Conservation (phyloP, 2,329 filamentous ascomycete genomes). For the Plenodomus lindquistii region DNA sequence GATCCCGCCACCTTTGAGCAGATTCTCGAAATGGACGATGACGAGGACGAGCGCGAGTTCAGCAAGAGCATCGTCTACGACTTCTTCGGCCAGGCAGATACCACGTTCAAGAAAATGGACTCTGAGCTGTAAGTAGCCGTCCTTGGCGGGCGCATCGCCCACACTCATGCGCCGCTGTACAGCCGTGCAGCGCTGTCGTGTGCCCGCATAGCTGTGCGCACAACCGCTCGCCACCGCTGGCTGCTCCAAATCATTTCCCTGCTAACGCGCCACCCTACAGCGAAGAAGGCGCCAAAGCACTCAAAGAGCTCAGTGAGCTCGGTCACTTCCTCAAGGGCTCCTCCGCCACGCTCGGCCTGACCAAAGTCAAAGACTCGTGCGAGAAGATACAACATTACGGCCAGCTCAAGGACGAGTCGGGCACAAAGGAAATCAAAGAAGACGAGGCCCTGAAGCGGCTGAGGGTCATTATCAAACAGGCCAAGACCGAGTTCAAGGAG, state of each 20-base stretch:
- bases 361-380: constrained; percentile 88
- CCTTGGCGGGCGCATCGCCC: no score
- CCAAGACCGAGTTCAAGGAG: constrained; percentile 76
- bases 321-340: constrained; percentile 98
- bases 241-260: not conserved
- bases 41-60: constrained; percentile 82
- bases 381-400: constrained; percentile 97
- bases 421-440: constrained; percentile 67
- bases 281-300: constrained; percentile 59
- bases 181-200: not conserved
- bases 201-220: not conserved
- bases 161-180: not conserved
- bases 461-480: constrained; percentile 67
- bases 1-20: constrained; percentile 84
- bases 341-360: constrained; percentile 88
- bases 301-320: constrained; percentile 76
- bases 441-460: constrained; percentile 70
- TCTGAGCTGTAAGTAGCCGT: constrained; percentile 70
- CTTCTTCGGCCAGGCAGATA: constrained; percentile 89
- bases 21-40: constrained; percentile 98
- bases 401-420: constrained; percentile 77
- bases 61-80: constrained; percentile 85
- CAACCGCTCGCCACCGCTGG: not conserved
- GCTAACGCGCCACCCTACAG: constrained; percentile 51
- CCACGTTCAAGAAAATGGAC: constrained; percentile 87